phyloP scores from a whole-genome alignment of 176 grass and related monocot species.

The Ampelocalamus luodianensis region DNA sequence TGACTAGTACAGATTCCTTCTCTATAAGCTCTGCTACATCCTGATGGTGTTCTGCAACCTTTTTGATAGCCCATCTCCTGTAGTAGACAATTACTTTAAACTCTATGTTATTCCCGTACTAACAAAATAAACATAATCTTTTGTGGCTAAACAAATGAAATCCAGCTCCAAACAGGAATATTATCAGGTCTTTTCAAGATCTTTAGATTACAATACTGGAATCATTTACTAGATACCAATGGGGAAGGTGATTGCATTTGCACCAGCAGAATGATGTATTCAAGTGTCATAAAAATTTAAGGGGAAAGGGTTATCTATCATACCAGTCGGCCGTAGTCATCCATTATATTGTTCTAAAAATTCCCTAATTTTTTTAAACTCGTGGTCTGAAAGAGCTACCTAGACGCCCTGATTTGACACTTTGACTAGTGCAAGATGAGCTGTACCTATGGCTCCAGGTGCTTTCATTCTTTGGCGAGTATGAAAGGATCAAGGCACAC shows the following conservation, averaged over 20 bases:
- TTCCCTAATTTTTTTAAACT: background rate
- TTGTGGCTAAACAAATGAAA: background rate
- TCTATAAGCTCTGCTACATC: conserved; percentile 55
- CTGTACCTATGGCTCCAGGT: conserved; percentile 71
- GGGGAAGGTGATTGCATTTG: background rate
- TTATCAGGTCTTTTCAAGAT: background rate
- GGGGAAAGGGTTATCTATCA: background rate
- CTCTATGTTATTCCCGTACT: background rate
- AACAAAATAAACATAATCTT: conserved; percentile 25
- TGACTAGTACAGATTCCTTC: conserved; percentile 72
- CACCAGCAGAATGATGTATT: background rate
- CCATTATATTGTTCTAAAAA: no score
- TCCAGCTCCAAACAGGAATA: background rate
- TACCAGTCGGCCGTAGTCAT: background rate
- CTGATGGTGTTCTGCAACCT: conserved; percentile 55
- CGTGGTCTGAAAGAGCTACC: background rate
- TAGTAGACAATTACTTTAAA: conserved; percentile 32
- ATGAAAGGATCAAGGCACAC: conserved; percentile 66
- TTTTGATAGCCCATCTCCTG: conserved; percentile 93
- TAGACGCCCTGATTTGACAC: background rate
- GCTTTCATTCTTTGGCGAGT: conserved; percentile 66
- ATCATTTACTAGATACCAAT: background rate
- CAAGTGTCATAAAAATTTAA: background rate
- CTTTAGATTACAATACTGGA: background rate
- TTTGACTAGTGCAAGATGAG: background rate